These are phyloP conservation scores for Solanum chilense DNA, from an alignment of 257 asterid species.

Conservation along the genomic window DNA sequence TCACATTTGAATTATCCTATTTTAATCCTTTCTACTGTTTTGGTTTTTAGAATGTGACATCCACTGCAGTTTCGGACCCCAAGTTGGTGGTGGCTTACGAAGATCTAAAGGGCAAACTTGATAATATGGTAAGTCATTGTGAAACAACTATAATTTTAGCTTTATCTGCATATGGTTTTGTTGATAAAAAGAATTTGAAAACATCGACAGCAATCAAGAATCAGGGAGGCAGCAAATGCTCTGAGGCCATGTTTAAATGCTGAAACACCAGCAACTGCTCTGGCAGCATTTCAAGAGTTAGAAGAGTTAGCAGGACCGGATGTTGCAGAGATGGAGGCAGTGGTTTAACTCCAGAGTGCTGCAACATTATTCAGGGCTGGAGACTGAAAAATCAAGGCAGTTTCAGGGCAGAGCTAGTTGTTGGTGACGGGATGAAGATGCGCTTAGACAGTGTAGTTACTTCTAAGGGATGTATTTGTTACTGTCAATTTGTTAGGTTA, in stretches of 20 bases:
- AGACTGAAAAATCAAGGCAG: not conserved
- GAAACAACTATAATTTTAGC: not conserved
- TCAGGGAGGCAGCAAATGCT: slow-evolving; percentile 27
- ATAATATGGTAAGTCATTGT: slow-evolving; percentile 38
- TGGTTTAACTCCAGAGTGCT: not conserved
- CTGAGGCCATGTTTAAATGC: slow-evolving; percentile 43
- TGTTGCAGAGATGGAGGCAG: not conserved
- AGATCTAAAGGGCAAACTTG: slow-evolving; percentile 41
- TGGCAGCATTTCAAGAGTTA: slow-evolving; percentile 39
- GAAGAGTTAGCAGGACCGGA: slow-evolving; percentile 29
- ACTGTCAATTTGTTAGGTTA: not conserved
- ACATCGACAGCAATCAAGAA: slow-evolving; percentile 44
- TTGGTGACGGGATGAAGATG: not conserved
- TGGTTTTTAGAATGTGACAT: slow-evolving; percentile 23
- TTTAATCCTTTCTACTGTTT: not conserved
- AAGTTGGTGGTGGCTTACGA: slow-evolving; percentile 44
- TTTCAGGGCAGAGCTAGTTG: not conserved
- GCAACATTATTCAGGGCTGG: not conserved
- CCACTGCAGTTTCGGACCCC: slow-evolving; percentile 18
- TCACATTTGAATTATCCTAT: not conserved
- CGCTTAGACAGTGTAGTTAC: not conserved
- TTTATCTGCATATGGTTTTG: not conserved
- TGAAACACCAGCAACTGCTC: slow-evolving; percentile 31
- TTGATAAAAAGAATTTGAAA: not conserved
- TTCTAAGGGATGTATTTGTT: not conserved